Conservation (phyloP, 306 rosid genomes). For the Dicorynia guianensis region DNA sequence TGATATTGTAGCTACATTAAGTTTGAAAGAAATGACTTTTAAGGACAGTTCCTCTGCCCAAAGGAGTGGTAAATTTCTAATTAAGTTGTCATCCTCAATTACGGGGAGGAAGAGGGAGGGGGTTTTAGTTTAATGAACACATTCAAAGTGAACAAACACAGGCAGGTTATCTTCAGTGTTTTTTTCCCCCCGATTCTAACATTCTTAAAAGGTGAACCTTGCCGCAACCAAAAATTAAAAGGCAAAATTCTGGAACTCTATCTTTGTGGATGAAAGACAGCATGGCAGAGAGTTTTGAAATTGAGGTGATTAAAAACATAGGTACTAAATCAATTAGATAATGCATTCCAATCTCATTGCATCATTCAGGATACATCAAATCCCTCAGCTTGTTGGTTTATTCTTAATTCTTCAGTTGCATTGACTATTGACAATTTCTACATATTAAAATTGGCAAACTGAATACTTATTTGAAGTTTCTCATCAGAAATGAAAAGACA, state of each 20-base stretch:
- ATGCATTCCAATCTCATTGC: neutral
- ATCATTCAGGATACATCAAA: neutral
- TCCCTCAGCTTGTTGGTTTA: neutral
- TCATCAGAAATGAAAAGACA: neutral
- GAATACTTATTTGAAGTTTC: constrained; percentile 13
- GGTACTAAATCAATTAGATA: neutral
- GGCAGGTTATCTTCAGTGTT: too few species aligned
- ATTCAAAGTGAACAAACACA: too few species aligned
- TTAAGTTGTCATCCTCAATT: too few species aligned
- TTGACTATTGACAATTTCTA: neutral
- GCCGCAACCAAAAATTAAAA: neutral
- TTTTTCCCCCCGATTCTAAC: neutral
- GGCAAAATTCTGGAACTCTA: neutral
- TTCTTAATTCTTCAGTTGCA: constrained; percentile 5
- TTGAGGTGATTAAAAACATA: neutral
- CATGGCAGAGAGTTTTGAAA: neutral
- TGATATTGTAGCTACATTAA: too few species aligned
- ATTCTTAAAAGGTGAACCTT: neutral
- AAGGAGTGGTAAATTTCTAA: too few species aligned
- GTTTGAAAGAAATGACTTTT: too few species aligned
- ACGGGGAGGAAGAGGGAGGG: too few species aligned
- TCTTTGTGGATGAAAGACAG: neutral
- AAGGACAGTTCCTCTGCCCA: too few species aligned
- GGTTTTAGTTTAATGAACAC: too few species aligned
- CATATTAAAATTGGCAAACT: constrained; percentile 19